These are phyloP conservation scores for Aureobasidium sp. DNA, from an alignment of 2,329 filamentous ascomycete species.

Conservation along the genomic window DNA sequence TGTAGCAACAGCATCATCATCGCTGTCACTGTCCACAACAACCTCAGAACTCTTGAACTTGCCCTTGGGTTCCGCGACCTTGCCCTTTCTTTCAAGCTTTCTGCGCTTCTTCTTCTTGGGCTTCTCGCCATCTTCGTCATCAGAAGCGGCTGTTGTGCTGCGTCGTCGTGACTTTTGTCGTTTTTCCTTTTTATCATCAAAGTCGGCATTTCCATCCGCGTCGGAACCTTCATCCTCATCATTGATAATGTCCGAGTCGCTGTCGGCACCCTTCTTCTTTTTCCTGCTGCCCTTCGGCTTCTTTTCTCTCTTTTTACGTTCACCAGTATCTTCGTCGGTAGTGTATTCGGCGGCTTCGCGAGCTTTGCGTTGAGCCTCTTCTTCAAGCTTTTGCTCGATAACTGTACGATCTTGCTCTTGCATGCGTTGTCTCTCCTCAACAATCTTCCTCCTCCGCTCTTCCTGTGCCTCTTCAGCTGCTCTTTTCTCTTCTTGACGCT, in stretches of 20 bases:
- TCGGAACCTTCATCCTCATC: slow-evolving; percentile 38
- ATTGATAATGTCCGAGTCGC: slow-evolving; percentile 28
- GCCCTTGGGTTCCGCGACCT: slow-evolving; percentile 30
- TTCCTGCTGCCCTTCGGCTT: slow-evolving; percentile 38
- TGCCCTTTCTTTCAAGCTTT: slow-evolving; percentile 49
- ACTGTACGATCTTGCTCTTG: slow-evolving; percentile 64
- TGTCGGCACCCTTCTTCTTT: slow-evolving; percentile 52
- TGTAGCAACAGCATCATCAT: slow-evolving; percentile 35
- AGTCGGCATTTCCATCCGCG: slow-evolving; percentile 38
- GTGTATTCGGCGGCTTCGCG: slow-evolving; percentile 65
- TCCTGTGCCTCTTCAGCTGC: slow-evolving; percentile 61
- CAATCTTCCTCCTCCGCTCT: slow-evolving; percentile 71
- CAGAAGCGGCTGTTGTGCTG: slow-evolving; percentile 33
- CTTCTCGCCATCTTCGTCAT: slow-evolving; percentile 50
- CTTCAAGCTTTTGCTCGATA: slow-evolving; percentile 63
- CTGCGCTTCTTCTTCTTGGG: slow-evolving; percentile 55
- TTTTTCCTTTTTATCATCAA: slow-evolving; percentile 29
- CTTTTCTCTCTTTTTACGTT: slow-evolving; percentile 73
- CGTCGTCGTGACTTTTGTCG: slow-evolving; percentile 28
- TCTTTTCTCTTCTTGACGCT: slow-evolving; percentile 68
- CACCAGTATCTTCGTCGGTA: slow-evolving; percentile 73
- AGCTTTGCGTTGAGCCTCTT: slow-evolving; percentile 56
- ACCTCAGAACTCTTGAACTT: slow-evolving; percentile 86
- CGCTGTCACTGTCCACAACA: slow-evolving; percentile 68
- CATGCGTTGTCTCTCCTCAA: slow-evolving; percentile 78